These are phyloP conservation scores for Clavispora asparagi DNA, from an alignment of 805 yeast genomes.

Conservation along the genomic window DNA sequence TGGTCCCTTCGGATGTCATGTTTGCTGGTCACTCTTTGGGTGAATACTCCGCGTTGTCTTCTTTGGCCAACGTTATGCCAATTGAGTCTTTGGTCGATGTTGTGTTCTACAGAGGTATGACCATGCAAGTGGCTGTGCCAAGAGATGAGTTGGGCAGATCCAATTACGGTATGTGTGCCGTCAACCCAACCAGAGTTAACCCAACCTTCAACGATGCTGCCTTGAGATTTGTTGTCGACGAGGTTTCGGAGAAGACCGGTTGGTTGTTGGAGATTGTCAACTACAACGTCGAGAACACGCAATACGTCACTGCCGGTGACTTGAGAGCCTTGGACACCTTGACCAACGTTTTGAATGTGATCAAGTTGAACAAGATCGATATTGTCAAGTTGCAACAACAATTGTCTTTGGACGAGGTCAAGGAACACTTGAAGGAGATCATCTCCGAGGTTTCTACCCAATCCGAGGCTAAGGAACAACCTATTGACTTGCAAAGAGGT, in stretches of 20 bases:
- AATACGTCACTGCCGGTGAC: slow-evolving; percentile 98
- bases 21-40: slow-evolving; percentile 99
- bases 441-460: slow-evolving; percentile 79
- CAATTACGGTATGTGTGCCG: slow-evolving; percentile 98
- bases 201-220: slow-evolving; percentile 90
- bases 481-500: slow-evolving; percentile 95
- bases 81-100: slow-evolving; percentile 95
- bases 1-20: slow-evolving; percentile 87
- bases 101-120: slow-evolving; percentile 99
- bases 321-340: slow-evolving; percentile 90
- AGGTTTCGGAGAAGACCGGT: slow-evolving; percentile 73
- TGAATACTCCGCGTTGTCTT: slow-evolving; percentile 96
- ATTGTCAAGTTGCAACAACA: slow-evolving; percentile 80
- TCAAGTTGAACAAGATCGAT: slow-evolving; percentile 92
- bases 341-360: slow-evolving; percentile 86
- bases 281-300: slow-evolving; percentile 96
- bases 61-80: slow-evolving; percentile 98
- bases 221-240: slow-evolving; percentile 87
- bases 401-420: slow-evolving; percentile 82
- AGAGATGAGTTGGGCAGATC: slow-evolving; percentile 94
- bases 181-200: slow-evolving; percentile 91
- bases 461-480: slow-evolving; percentile 86
- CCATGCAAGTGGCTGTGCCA: slow-evolving; percentile 99
- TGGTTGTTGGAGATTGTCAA: slow-evolving; percentile 98
- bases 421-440: slow-evolving; percentile 82